Evolutionary conservation across 108 stramenopile species (phyloP).

Genomic region (Pseudonitzschia multistriata): DNA sequence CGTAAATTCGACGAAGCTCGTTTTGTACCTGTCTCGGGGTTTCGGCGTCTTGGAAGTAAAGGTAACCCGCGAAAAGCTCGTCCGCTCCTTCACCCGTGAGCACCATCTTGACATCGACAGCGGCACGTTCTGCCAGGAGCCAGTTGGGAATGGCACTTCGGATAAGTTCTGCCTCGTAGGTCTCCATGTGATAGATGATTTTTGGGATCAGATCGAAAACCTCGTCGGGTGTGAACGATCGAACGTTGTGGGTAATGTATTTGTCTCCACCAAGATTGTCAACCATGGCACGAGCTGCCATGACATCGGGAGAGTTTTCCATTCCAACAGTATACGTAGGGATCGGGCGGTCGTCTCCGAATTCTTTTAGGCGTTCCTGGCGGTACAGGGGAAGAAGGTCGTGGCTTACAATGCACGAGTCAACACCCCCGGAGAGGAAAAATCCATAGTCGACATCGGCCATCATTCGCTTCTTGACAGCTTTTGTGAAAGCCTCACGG

Average conservation of each 20-base stretch:
- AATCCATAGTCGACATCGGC: slow-evolving; percentile 79
- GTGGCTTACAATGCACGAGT: slow-evolving; percentile 68
- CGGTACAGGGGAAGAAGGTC: slow-evolving; percentile 60
- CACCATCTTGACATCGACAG: slow-evolving; percentile 78
- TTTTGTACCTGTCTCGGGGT: slow-evolving; percentile 58
- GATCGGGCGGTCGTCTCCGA: slow-evolving; percentile 67
- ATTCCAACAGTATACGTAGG: slow-evolving; percentile 71
- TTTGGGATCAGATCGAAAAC: slow-evolving; percentile 77
- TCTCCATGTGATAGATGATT: slow-evolving; percentile 83
- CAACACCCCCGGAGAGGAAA: slow-evolving; percentile 73
- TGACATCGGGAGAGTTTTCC: slow-evolving; percentile 74
- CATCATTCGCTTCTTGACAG: slow-evolving; percentile 74
- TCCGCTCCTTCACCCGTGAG: slow-evolving; percentile 75
- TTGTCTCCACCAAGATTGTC: slow-evolving; percentile 58
- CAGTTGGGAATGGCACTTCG: slow-evolving; percentile 77
- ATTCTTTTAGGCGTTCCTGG: slow-evolving; percentile 21
- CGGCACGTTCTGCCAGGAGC: slow-evolving; percentile 70
- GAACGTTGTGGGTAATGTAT: slow-evolving; percentile 51
- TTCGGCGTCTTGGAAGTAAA: slow-evolving; percentile 70
- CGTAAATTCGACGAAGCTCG: slow-evolving; percentile 65
- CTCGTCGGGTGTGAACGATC: slow-evolving; percentile 63
- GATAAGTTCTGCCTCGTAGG: slow-evolving; percentile 78
- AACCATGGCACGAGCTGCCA: slow-evolving; percentile 70
- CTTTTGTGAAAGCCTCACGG: slow-evolving; percentile 54
- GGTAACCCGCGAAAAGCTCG: slow-evolving; percentile 75